These are phyloP conservation scores for Leishmania lainsoni DNA, from an alignment of 208 protist species.

Conservation along the genomic window DNA sequence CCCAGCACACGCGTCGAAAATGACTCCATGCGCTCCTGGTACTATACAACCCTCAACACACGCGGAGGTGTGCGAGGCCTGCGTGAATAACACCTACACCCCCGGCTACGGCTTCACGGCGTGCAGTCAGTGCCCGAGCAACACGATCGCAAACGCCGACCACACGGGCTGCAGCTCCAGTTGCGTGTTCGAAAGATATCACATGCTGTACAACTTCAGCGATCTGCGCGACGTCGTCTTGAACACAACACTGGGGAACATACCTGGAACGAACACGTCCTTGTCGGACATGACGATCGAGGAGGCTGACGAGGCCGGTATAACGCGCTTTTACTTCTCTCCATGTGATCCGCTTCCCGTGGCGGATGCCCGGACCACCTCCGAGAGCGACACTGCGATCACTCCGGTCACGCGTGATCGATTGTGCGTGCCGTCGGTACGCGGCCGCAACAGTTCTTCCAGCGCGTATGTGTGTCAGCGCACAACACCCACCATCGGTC, in stretches of 20 bases:
- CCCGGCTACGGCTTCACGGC: conserved; percentile 15
- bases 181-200: not conserved
- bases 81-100: not conserved
- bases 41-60: not conserved
- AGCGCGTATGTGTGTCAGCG: conserved; percentile 22
- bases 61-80: not conserved
- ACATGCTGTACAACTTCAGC: not conserved
- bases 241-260: not conserved
- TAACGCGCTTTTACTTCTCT: conserved; percentile 12
- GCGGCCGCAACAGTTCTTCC: conserved; percentile 17
- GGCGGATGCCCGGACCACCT: not conserved
- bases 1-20: not conserved
- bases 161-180: not conserved
- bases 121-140: not conserved
- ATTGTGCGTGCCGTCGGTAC: not conserved
- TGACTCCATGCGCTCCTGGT: not conserved
- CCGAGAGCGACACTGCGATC: not conserved
- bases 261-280: not conserved
- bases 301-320: conserved; percentile 3
- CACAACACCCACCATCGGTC: not conserved
- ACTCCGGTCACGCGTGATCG: not conserved
- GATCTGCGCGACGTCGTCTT: not conserved
- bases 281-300: conserved; percentile 2
- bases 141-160: not conserved
- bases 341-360: conserved; percentile 7